A percentile compares a stretch with the other conserved stretches of the same genome.
Evolutionary conservation across 306 rosid genomes (phyloP).

Genomic region (Vachellia collinsii): DNA sequence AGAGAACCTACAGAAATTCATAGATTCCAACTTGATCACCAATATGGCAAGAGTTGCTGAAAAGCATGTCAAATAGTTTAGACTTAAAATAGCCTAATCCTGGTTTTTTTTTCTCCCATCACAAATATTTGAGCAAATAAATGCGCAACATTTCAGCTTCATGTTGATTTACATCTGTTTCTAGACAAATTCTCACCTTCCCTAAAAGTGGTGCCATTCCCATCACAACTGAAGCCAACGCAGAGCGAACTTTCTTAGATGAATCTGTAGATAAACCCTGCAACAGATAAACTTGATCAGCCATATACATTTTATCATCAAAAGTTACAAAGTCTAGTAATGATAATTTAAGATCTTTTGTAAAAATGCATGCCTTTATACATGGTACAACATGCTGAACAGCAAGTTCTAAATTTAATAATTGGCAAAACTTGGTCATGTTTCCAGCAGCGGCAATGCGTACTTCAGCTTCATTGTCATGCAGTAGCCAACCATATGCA

Average conservation of each 20-base stretch:
- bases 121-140: conserved; percentile 1
- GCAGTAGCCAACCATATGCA: conserved; percentile 88
- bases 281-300: conserved; percentile 37
- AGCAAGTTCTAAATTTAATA: conserved; percentile 80
- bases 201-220: conserved; percentile 97
- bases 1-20: not conserved
- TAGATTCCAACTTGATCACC: conserved; percentile 21
- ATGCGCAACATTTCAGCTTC: conserved; percentile 17
- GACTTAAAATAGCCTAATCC: not conserved
- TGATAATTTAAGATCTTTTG: conserved; percentile 17
- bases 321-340: conserved; percentile 15
- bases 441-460: conserved; percentile 97
- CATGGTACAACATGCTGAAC: conserved; percentile 96
- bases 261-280: conserved; percentile 95
- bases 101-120: conserved; percentile 20
- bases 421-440: conserved; percentile 88
- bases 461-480: conserved; percentile 98
- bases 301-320: conserved; percentile 25
- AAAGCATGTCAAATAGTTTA: not conserved
- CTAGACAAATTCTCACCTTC: conserved; percentile 62
- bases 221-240: conserved; percentile 97
- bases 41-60: not conserved
- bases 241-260: conserved; percentile 96
- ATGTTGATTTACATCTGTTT: not conserved
- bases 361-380: conserved; percentile 69